Percentiles rank a stretch among this genome's conserved stretches.
These are phyloP conservation scores for Colletotrichum tropicale DNA, from an alignment of 2,329 filamentous ascomycete genomes.

Conservation along the genomic window DNA sequence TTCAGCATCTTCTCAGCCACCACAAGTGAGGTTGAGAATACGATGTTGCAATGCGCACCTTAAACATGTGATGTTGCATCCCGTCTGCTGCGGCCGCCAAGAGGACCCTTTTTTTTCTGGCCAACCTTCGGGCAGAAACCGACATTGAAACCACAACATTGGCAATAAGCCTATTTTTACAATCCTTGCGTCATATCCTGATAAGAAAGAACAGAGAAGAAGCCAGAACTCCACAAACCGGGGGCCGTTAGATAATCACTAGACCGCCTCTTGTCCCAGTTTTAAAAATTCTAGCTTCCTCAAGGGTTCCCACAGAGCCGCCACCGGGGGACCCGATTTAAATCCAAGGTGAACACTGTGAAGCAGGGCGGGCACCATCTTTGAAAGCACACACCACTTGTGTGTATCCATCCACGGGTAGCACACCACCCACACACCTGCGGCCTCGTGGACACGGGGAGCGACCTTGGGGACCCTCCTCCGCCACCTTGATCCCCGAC, in stretches of 20 bases:
- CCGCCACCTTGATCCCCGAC: background rate
- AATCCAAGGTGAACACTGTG: background rate
- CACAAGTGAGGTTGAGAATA: background rate
- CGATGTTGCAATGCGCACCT: background rate
- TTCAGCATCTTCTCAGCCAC: background rate
- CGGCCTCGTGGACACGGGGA: background rate
- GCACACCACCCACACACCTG: background rate
- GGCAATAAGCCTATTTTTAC: background rate
- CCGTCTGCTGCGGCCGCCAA: background rate
- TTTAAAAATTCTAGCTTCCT: background rate
- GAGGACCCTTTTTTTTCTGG: background rate
- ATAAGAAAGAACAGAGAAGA: background rate
- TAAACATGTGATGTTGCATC: background rate
- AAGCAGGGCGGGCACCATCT: background rate
- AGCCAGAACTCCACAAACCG: background rate
- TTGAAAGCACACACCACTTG: background rate
- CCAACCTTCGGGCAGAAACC: background rate
- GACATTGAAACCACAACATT: background rate
- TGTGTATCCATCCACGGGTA: background rate
- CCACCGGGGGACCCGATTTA: background rate
- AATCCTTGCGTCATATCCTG: background rate
- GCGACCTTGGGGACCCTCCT: background rate
- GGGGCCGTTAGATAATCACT: background rate
- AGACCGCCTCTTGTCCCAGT: background rate
- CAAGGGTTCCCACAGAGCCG: background rate